These are phyloP conservation scores for Cutaneotrichosporon sp. DNA, from an alignment of 1,284 basidiomycete genomes.

Conservation along the genomic window DNA sequence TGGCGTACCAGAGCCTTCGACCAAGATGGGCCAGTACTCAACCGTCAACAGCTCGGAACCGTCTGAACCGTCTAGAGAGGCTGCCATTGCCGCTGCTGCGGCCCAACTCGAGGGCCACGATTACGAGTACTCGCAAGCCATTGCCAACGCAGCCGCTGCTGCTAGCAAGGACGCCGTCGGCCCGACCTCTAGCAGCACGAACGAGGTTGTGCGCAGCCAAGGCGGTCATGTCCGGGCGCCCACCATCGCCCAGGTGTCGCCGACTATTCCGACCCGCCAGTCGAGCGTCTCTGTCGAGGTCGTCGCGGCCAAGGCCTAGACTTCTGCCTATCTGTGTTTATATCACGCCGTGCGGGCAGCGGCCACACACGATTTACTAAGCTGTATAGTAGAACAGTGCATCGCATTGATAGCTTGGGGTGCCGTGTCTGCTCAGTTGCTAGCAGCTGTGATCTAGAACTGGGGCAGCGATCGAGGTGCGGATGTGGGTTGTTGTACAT, in stretches of 20 bases:
- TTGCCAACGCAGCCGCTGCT: slow-evolving; percentile 1
- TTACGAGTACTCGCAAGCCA: slow-evolving; percentile 4
- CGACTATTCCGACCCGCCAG: not conserved
- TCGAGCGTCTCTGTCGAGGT: not conserved
- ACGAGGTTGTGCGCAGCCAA: not conserved
- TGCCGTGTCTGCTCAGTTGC: not conserved
- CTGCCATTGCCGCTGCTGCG: slow-evolving; percentile 1
- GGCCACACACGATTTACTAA: slow-evolving; percentile 2
- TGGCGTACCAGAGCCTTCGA: not conserved
- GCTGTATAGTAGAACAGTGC: slow-evolving; percentile 12
- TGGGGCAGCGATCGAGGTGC: not conserved
- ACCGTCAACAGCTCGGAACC: not conserved
- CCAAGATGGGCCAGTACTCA: not conserved
- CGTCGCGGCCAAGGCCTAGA: not conserved
- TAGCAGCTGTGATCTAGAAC: not conserved
- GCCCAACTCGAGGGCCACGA: slow-evolving; percentile 8
- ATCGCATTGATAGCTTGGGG: slow-evolving; percentile 5
- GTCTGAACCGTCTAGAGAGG: not conserved
- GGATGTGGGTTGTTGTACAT: not conserved
- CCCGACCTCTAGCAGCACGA: not conserved
- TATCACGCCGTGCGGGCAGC: not conserved
- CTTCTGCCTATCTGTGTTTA: not conserved
- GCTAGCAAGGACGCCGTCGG: not conserved
- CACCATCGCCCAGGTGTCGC: not conserved
- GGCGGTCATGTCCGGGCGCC: not conserved